Evolutionary conservation across 345 rosid genomes (phyloP).

Genomic region (Noccaea caerulescens): DNA sequence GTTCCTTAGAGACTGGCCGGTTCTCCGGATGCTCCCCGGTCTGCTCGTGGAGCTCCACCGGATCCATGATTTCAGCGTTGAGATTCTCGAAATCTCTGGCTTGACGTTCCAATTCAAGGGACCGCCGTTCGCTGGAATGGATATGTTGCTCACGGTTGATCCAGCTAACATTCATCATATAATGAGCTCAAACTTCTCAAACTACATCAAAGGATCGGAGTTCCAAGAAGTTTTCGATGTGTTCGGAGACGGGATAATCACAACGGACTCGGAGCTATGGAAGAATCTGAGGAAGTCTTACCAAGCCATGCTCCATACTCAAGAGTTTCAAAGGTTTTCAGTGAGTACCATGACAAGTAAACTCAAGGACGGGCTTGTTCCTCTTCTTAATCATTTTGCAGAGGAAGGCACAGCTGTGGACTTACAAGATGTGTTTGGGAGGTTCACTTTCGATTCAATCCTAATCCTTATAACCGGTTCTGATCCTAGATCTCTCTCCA

Average conservation of each 20-base stretch:
- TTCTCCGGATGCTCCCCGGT: constrained; percentile 20
- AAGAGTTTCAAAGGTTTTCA: constrained; percentile 22
- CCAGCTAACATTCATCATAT: constrained; percentile 42
- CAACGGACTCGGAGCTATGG: constrained; percentile 39
- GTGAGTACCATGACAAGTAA: constrained; percentile 3
- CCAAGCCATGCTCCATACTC: constrained; percentile 4
- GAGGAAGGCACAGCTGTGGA: constrained; percentile 35
- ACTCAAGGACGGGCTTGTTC: constrained; percentile 20
- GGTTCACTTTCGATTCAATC: constrained; percentile 61
- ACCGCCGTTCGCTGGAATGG: constrained; percentile 24
- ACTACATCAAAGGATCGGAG: constrained; percentile 37
- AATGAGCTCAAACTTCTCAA: constrained; percentile 36
- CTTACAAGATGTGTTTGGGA: constrained; percentile 58
- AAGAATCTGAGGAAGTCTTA: constrained; percentile 22
- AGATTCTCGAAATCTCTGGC: constrained; percentile 10
- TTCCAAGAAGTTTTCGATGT: constrained; percentile 27
- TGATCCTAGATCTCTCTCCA: constrained; percentile 51
- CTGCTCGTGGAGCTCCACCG: neutral
- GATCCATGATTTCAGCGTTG: constrained; percentile 24
- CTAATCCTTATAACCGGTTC: constrained; percentile 53
- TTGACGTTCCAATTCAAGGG: constrained; percentile 38
- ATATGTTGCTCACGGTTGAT: constrained; percentile 34
- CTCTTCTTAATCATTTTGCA: neutral
- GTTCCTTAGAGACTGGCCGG: constrained; percentile 11
- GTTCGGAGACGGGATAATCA: constrained; percentile 34